These are phyloP conservation scores for Scleromitrula shiraiana DNA, from an alignment of 2,329 filamentous ascomycete genomes.

Conservation along the genomic window DNA sequence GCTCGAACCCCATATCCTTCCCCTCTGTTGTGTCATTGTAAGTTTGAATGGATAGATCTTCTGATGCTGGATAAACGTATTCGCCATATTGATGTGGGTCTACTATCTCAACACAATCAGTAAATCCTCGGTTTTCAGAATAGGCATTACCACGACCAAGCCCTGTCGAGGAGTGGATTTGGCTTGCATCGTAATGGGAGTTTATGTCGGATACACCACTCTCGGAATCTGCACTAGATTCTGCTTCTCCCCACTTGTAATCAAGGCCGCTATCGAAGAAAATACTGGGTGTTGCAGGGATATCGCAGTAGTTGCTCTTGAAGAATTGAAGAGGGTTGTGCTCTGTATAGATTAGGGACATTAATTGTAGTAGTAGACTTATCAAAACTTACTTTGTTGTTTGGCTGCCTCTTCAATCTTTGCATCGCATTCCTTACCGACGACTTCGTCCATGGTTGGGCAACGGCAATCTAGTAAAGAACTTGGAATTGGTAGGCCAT, in stretches of 20 bases:
- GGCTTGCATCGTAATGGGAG: not conserved
- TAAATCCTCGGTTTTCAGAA: too few relatives aligned
- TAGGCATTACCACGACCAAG: too few relatives aligned
- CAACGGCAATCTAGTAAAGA: conserved; percentile 5
- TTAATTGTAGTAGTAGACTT: not conserved
- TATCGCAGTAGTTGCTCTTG: not conserved
- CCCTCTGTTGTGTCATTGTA: too few relatives aligned
- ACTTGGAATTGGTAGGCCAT: conserved; percentile 14
- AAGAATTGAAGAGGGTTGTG: conserved; percentile 1
- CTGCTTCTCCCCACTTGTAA: conserved; percentile 29
- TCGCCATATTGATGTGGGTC: too few relatives aligned
- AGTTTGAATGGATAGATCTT: too few relatives aligned
- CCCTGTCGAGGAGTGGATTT: too few relatives aligned
- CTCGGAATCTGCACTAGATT: not conserved
- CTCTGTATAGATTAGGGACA: not conserved
- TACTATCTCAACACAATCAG: conserved; percentile 2
- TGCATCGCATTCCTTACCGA: not conserved
- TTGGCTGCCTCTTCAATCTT: not conserved
- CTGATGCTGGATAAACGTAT: too few relatives aligned
- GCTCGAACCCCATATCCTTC: too few relatives aligned
- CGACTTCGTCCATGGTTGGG: conserved; percentile 3
- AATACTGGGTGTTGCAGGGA: conserved; percentile 38
- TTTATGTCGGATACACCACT: not conserved
- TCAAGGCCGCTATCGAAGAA: conserved; percentile 40
- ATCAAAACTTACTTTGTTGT: not conserved